phyloP scores from a whole-genome alignment of 352 stramenopile species.

The Thalassiosira pacifica region DNA sequence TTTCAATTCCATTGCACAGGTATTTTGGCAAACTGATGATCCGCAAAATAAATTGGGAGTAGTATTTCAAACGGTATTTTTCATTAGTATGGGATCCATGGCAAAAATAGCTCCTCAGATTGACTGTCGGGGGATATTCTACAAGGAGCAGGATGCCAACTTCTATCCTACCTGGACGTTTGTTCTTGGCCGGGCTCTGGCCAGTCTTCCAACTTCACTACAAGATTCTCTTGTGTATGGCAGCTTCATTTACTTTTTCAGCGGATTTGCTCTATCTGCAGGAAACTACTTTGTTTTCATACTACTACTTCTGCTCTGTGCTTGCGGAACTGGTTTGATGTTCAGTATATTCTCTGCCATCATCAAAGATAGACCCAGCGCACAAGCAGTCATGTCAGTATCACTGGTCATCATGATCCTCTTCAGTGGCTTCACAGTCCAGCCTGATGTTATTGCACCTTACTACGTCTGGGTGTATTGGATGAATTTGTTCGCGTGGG shows the following conservation, averaged over 20 bases:
- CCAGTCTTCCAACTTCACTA: constrained; percentile 71
- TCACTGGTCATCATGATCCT: constrained; percentile 66
- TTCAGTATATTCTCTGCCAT: constrained; percentile 75
- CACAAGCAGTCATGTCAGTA: constrained; percentile 69
- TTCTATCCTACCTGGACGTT: constrained; percentile 88
- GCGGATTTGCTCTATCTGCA: constrained; percentile 68
- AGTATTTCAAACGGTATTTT: constrained; percentile 90
- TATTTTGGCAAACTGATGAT: constrained; percentile 78
- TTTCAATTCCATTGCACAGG: background rate
- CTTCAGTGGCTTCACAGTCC: constrained; percentile 75
- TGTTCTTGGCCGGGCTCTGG: constrained; percentile 76
- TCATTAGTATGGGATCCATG: constrained; percentile 89
- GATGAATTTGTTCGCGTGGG: constrained; percentile 77
- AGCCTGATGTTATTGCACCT: constrained; percentile 61
- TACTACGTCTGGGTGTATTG: constrained; percentile 77
- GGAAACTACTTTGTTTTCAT: constrained; percentile 80
- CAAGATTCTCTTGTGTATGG: constrained; percentile 79
- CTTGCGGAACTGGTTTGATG: constrained; percentile 62
- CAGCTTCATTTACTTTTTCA: constrained; percentile 81
- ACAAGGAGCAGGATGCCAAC: constrained; percentile 87
- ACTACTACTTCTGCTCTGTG: constrained; percentile 61
- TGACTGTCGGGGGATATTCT: constrained; percentile 85
- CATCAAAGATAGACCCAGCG: constrained; percentile 63
- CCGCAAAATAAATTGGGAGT: constrained; percentile 87
- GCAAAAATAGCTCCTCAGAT: constrained; percentile 89